Conservation (phyloP, 1,284 basidiomycete species). For the Salmacisia buchloeana region DNA sequence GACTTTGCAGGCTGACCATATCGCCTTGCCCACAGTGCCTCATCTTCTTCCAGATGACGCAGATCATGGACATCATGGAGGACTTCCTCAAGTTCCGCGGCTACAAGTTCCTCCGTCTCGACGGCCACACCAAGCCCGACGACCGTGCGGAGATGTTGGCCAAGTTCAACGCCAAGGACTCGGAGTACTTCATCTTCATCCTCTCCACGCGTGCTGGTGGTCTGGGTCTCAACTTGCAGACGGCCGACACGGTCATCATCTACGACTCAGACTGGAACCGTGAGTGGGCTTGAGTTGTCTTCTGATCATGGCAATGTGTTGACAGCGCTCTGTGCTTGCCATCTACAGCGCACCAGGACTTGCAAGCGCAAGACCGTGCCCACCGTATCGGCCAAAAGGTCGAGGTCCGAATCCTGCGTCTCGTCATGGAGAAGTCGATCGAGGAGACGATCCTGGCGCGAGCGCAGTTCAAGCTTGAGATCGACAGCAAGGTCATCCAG, state of each 20-base stretch:
- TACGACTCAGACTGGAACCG: constrained; percentile 57
- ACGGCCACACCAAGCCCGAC: constrained; percentile 96
- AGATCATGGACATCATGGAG: constrained; percentile 99
- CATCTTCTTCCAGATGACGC: constrained; percentile 99
- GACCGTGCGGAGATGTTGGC: constrained; percentile 87
- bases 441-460: constrained; percentile 95
- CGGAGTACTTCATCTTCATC: constrained; percentile 81
- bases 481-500: constrained; percentile 85
- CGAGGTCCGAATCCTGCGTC: constrained; percentile 89
- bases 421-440: constrained; percentile 96
- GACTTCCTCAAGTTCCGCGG: constrained; percentile 89
- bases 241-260: constrained; percentile 98
- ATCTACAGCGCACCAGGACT: constrained; percentile 58
- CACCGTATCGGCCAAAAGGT: constrained; percentile 99
- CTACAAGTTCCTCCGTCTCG: constrained; percentile 87
- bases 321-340: neutral
- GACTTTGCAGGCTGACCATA: too few relatives aligned
- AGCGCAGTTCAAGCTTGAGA: constrained; percentile 93
- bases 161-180: constrained; percentile 83
- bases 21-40: constrained; percentile 55
- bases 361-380: constrained; percentile 75
- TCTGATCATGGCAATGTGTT: neutral
- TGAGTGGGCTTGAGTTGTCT: neutral
- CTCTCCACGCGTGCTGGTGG: constrained; percentile 90
- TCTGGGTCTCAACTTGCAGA: constrained; percentile 94